Evolutionary conservation across 192 early-diverging fungal species (phyloP).

Genomic region (Backusella parvicylindrica): DNA sequence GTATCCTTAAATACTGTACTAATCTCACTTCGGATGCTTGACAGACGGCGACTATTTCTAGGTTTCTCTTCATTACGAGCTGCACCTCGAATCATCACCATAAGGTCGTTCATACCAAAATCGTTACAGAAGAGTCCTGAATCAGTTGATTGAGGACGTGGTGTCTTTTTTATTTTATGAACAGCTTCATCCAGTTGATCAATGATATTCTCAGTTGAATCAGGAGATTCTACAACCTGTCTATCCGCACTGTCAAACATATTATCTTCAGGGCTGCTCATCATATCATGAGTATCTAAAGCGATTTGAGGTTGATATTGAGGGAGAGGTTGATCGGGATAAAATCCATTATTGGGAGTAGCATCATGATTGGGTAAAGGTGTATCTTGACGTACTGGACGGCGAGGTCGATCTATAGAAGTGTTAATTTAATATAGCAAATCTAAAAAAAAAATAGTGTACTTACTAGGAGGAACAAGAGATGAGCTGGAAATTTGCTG

Average conservation of each 20-base stretch:
- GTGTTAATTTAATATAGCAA: background rate
- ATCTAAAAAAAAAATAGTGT: background rate
- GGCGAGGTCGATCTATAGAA: background rate
- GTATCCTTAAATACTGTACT: slow-evolving; percentile 9
- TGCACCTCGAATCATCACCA: slow-evolving; percentile 36
- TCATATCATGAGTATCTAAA: background rate
- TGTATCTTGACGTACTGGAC: slow-evolving; percentile 7
- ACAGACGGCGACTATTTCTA: slow-evolving; percentile 6
- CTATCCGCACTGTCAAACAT: background rate
- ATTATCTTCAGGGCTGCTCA: background rate
- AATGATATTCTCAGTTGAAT: background rate
- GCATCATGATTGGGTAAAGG: background rate
- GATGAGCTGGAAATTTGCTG: background rate
- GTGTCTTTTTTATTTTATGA: background rate
- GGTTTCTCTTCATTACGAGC: slow-evolving; percentile 16
- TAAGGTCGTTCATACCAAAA: slow-evolving; percentile 44
- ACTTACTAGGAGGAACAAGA: background rate
- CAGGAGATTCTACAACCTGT: background rate
- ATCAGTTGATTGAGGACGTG: slow-evolving; percentile 11
- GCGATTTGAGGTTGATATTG: slow-evolving; percentile 2
- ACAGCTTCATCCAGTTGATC: slow-evolving; percentile 3
- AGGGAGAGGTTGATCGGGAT: background rate
- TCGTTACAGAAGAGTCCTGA: slow-evolving; percentile 38
- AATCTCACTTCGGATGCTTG: slow-evolving; percentile 11
- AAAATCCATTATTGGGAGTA: background rate